Percentiles rank a stretch among this genome's conserved stretches.
Conservation (phyloP, 1,284 basidiomycete genomes). For the Phellopilus nigrolimitatus region DNA sequence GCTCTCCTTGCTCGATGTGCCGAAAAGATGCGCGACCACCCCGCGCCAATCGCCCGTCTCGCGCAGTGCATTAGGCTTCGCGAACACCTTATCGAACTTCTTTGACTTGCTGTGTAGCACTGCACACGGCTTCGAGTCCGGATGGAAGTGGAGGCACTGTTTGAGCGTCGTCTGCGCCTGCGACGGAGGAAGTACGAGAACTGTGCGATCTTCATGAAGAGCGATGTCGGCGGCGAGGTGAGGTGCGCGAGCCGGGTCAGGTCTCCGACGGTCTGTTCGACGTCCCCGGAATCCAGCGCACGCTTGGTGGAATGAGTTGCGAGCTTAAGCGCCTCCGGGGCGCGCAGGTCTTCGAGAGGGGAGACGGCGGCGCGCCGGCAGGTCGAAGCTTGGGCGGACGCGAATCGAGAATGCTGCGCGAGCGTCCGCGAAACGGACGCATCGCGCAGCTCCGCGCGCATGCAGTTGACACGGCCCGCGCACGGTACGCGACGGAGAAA, state of each 20-base stretch:
- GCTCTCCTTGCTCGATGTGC: slow-evolving; percentile 40
- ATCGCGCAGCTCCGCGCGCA: too few relatives aligned
- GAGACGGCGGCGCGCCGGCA: too few relatives aligned
- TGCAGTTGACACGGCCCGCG: too few relatives aligned
- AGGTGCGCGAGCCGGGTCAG: slow-evolving; percentile 79
- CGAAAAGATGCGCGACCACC: slow-evolving; percentile 58
- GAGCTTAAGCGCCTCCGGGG: slow-evolving; percentile 63
- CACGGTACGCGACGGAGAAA: too few relatives aligned
- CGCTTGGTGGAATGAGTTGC: slow-evolving; percentile 73
- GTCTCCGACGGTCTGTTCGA: slow-evolving; percentile 81
- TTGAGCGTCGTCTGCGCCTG: slow-evolving; percentile 72
- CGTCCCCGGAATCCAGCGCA: slow-evolving; percentile 70
- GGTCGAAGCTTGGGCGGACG: too few relatives aligned
- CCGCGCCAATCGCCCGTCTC: slow-evolving; percentile 66
- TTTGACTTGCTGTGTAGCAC: slow-evolving; percentile 74
- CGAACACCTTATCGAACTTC: slow-evolving; percentile 74
- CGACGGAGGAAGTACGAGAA: slow-evolving; percentile 74
- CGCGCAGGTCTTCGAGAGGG: too few relatives aligned
- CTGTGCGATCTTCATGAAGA: slow-evolving; percentile 72
- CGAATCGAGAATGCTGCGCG: too few relatives aligned
- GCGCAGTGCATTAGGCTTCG: slow-evolving; percentile 68
- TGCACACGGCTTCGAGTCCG: slow-evolving; percentile 85
- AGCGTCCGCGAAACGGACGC: too few relatives aligned
- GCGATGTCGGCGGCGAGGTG: slow-evolving; percentile 59
- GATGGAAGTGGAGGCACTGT: slow-evolving; percentile 89